Evolutionary conservation across 192 early-diverging fungal species (phyloP).

Genomic region (Coemansia sp.): DNA sequence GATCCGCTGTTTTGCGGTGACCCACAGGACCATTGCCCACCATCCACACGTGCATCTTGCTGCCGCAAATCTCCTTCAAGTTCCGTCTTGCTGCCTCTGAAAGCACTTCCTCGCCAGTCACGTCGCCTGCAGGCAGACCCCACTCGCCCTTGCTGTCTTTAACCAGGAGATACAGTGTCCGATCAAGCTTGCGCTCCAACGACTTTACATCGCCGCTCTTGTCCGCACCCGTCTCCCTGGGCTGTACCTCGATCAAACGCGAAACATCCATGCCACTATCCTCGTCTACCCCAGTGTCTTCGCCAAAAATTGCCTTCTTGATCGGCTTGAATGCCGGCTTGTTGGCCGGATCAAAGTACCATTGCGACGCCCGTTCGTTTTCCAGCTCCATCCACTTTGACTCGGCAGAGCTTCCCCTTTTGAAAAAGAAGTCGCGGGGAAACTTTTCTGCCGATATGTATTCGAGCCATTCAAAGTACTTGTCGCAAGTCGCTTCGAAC

Average conservation of each 20-base stretch:
- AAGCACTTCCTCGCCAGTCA: conserved; percentile 69
- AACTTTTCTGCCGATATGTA: conserved; percentile 47
- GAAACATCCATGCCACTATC: background rate
- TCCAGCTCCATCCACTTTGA: conserved; percentile 41
- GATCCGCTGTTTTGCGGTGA: conserved; percentile 55
- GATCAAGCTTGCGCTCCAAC: conserved; percentile 73
- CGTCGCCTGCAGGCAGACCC: conserved; percentile 70
- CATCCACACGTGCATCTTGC: conserved; percentile 78
- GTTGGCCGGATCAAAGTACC: conserved; percentile 37
- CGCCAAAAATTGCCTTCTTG: conserved; percentile 13
- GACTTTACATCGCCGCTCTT: conserved; percentile 62
- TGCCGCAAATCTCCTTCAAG: conserved; percentile 70
- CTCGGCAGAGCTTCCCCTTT: conserved; percentile 50
- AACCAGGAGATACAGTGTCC: conserved; percentile 81
- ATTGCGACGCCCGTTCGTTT: conserved; percentile 24
- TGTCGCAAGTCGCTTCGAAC: conserved; percentile 38
- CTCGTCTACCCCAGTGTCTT: background rate
- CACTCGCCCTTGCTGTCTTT: conserved; percentile 65
- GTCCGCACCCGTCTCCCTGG: conserved; percentile 66
- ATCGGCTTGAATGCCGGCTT: conserved; percentile 24
- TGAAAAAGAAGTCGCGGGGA: conserved; percentile 53
- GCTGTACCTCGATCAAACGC: conserved; percentile 61
- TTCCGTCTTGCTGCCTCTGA: conserved; percentile 72
- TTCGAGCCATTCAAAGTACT: conserved; percentile 49
- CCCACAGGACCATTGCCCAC: conserved; percentile 84